Evolutionary conservation across 2,329 filamentous ascomycete species (phyloP), one percentile per base, ranked within the genome.

Genomic region (Elsinoe perseae): DNA sequence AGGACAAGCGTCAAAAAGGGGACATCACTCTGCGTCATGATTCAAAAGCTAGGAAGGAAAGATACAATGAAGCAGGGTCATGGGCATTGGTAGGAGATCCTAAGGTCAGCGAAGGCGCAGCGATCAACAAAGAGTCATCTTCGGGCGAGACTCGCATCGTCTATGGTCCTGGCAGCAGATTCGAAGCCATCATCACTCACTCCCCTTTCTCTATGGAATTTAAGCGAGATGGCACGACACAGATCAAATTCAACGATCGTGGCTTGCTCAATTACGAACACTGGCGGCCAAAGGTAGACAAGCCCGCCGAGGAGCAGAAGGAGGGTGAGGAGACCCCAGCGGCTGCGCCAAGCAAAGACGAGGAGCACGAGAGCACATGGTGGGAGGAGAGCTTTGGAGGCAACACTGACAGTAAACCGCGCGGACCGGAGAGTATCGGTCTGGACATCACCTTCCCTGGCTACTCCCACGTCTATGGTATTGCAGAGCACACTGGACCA

Each of bases 351-450:
- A 60, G 69, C 32, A 66, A 69, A 32, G 65, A 73, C 9, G 78
- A 76, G 12, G 82, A 86, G 61, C 87, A 93, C 62, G 87, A 96
- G 68, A 87, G 85, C 72, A 96, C 91, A 2, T 96, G 90, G 89
- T 98, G 93, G 93, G 93, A 98, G 5, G 93, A 98, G 75, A 82
- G 80, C 0, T 98, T 98, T 70, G 92, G 92, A 61, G 91, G 92
- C 59, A 95, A 93, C 69, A 97, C 91, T 0, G 93, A 98, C 70
- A 82, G 85, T 4, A 98, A 98, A 73, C 92, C 93, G n/a, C 84
- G 84, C 65, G 93, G 93, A 1, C 93, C 93, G 0, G 93, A 98
- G 72, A 93, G 91, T 68, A 79, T 98, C 43, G 90, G 82, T 12
- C 73, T 98, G 58, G 93, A 98, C 68, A 92, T 98, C 64, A 85